phyloP scores from a whole-genome alignment of 108 stramenopile species.

The Aurantiochytrium sp. region DNA sequence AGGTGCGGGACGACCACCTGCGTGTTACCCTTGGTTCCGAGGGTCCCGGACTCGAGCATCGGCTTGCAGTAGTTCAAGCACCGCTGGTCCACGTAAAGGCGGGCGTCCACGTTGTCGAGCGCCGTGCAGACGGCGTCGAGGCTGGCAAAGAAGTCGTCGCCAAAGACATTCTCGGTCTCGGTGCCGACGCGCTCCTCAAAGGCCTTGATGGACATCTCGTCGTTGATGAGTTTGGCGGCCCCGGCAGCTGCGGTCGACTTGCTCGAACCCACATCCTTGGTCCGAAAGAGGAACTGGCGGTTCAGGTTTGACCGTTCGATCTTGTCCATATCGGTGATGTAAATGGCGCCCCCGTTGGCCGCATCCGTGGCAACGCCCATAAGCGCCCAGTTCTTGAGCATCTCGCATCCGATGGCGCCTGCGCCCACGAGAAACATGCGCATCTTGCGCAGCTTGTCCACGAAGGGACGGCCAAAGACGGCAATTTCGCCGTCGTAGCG shows the following conservation, averaged over 20 bases:
- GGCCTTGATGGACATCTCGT: conserved; percentile 67
- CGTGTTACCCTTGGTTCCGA: conserved; percentile 94
- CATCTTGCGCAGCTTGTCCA: conserved; percentile 21
- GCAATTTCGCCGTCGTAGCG: conserved; percentile 46
- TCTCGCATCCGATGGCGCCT: conserved; percentile 99
- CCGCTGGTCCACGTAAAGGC: conserved; percentile 90
- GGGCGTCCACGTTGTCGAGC: conserved; percentile 95
- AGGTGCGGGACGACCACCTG: conserved; percentile 90
- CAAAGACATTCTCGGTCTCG: conserved; percentile 89
- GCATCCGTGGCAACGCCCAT: conserved; percentile 79
- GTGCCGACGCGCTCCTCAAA: conserved; percentile 82
- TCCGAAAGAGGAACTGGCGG: conserved; percentile 94
- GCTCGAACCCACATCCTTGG: conserved; percentile 79
- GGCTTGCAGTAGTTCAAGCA: conserved; percentile 90
- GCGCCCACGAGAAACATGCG: conserved; percentile 84
- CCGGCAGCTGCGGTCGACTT: conserved; percentile 79
- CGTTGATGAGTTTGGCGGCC: conserved; percentile 82
- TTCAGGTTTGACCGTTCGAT: conserved; percentile 94
- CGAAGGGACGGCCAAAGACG: conserved; percentile 36
- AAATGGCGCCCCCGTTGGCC: conserved; percentile 28
- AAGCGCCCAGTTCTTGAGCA: conserved; percentile 99
- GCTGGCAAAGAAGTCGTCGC: conserved; percentile 90
- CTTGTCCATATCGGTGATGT: conserved; percentile 98
- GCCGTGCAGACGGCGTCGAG: conserved; percentile 92
- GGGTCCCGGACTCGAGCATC: conserved; percentile 95